Base-by-base conservation (phyloP, 345 rosid species). In the Populus tremula region DNA sequence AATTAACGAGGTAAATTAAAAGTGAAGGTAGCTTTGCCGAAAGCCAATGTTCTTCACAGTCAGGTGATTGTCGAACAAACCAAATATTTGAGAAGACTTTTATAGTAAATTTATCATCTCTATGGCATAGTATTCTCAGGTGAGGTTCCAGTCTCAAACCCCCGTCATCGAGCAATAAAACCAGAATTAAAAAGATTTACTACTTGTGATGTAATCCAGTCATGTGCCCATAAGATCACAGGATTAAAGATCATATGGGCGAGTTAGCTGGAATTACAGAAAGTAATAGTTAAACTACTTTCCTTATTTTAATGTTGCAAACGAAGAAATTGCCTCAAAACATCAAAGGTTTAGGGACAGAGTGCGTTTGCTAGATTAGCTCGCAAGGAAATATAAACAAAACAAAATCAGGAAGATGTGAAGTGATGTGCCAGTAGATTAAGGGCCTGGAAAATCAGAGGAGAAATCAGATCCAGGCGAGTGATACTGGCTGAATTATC, bases 261-360 rank as follows among this genome's bases (percentile, higher is more conserved):
- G 85, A 87, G 86, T 84, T 13, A 41, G 86, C 77, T 43, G 76
- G 86, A 84, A 12, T 1, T 72, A 53, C 27, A 33, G 66, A 29
- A 2, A 6, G 50, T 13, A 13, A 47, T 47, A 47, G 50, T 4
- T 12, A 47, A 4, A 47, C 12, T 11, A 47, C 50, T 13, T 12
- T 14, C 50, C 50, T 13, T 47, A 1, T 14, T 38, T 70, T 53
- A 2, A 43, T 87, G 5, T 84, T 62, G 88, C 90, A 87, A 87
- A 87, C 90, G 88, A 67, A 87, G 90, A 87, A 84, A 87, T 87
- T 87, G 90, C 90, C 88, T 73, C 90, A 80, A 81, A 84, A 82
- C 87, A 85, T 79, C 27, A n/a, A 67, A 53, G 66, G 84, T 75
- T 83, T 68, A 21, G 84, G 87, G 87, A 86, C 88, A 85, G 88